These are phyloP conservation scores for Cytospora piceicola DNA, from an alignment of 2,329 filamentous ascomycete genomes.

Conservation along the genomic window DNA sequence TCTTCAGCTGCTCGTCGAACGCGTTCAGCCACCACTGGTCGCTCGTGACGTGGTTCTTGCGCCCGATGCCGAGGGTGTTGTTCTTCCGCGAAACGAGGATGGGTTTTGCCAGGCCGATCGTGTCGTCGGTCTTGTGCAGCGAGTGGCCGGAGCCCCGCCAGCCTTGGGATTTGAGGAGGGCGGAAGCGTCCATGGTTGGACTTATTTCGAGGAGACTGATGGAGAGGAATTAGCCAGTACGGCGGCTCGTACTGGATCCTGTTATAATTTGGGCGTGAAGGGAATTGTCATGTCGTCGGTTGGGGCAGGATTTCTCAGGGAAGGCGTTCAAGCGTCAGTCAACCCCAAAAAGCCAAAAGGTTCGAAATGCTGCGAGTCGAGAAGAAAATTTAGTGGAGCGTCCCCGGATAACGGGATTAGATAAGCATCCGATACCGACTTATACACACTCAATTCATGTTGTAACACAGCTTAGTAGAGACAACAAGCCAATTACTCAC, in stretches of 20 bases:
- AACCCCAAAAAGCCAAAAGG: background rate
- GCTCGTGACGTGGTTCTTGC: conserved; percentile 67
- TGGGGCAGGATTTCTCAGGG: background rate
- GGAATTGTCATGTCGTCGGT: conserved; percentile 16
- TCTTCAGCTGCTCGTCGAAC: conserved; percentile 87
- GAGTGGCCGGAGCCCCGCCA: conserved; percentile 91
- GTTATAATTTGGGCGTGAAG: background rate
- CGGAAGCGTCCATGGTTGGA: conserved; percentile 75
- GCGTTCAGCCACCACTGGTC: conserved; percentile 98
- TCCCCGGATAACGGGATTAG: conserved; percentile 5
- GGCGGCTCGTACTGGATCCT: conserved; percentile 7
- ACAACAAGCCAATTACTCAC: no score
- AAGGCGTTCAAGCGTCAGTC: background rate
- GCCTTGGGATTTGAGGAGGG: conserved; percentile 81
- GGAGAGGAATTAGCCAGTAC: conserved; percentile 10
- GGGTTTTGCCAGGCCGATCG: conserved; percentile 79
- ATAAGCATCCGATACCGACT: conserved; percentile 4
- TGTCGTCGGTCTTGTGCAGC: conserved; percentile 74
- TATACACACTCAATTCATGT: no score
- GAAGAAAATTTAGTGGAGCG: conserved; percentile 26
- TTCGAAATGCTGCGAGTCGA: background rate
- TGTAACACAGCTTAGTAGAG: no score
- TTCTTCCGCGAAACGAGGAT: conserved; percentile 82
- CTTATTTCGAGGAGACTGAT: background rate
- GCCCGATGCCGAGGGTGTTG: conserved; percentile 79